Evolutionary conservation across 139 green algal genomes (phyloP).

Genomic region (Zygnema circumcarinatum): DNA sequence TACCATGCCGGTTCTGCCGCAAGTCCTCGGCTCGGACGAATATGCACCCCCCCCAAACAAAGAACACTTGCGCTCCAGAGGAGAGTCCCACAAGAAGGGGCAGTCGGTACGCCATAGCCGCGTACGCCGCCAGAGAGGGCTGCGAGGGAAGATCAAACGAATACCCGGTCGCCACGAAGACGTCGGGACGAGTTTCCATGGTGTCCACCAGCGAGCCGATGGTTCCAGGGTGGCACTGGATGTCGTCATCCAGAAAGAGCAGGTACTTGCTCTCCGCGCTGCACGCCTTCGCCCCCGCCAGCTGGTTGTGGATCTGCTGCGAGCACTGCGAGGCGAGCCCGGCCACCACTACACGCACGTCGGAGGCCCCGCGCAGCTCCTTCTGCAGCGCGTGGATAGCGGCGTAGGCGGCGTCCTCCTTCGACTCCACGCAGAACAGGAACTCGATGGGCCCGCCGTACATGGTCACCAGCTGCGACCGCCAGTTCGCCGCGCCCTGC

Average conservation of each 20-base stretch:
- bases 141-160: conserved; percentile 79
- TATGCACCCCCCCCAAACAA: conserved; percentile 94
- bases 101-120: conserved; percentile 53
- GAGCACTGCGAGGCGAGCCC: conserved; percentile 40
- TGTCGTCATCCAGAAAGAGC: conserved; percentile 91
- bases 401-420: conserved; percentile 39
- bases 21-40: conserved; percentile 74
- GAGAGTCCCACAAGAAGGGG: conserved; percentile 51
- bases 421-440: conserved; percentile 46
- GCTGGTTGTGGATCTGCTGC: conserved; percentile 61
- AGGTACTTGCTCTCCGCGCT: conserved; percentile 69
- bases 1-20: conserved; percentile 64
- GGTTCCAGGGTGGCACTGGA: conserved; percentile 75
- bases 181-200: conserved; percentile 70
- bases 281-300: conserved; percentile 25
- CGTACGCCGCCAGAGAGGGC: conserved; percentile 13
- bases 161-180: conserved; percentile 87
- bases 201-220: conserved; percentile 71
- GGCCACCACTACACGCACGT: conserved; percentile 31
- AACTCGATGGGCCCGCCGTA: conserved; percentile 44
- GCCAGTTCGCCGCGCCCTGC: conserved; percentile 25
- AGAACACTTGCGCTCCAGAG: conserved; percentile 55
- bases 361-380: conserved; percentile 1
- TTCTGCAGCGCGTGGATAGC: conserved; percentile 22
- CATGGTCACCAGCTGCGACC: conserved; percentile 46